Percentiles rank a stretch among this genome's conserved stretches.
phyloP scores from a whole-genome alignment of 2,329 filamentous ascomycete species.

The Monosporascus sp. region DNA sequence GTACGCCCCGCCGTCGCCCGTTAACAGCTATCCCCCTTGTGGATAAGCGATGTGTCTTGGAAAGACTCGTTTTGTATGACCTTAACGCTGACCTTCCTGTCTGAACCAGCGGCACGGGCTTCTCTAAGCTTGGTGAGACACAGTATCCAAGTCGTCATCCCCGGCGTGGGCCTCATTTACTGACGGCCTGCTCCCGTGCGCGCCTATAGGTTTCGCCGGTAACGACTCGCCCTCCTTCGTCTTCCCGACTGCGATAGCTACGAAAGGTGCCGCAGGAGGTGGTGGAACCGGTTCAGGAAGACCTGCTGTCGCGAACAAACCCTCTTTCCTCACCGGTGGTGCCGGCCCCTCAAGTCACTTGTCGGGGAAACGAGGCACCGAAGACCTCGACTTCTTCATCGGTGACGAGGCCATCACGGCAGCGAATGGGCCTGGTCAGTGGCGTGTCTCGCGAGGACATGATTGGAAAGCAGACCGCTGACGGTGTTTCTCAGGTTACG shows the following conservation, averaged over 20 bases:
- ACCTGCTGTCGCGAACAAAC: constrained; percentile 88
- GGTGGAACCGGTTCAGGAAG: constrained; percentile 79
- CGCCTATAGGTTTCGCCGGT: constrained; percentile 78
- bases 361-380: constrained; percentile 88
- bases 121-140: constrained; percentile 88
- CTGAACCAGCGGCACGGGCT: constrained; percentile 83
- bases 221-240: constrained; percentile 99
- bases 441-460: background rate
- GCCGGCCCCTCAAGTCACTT: constrained; percentile 78
- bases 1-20: constrained; percentile 39
- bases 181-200: constrained; percentile 18
- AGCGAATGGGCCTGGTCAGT: constrained; percentile 70
- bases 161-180: background rate
- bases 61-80: constrained; percentile 13
- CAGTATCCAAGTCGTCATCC: too few relatives aligned
- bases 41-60: background rate
- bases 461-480: constrained; percentile 7
- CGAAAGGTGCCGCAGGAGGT: constrained; percentile 69
- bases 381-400: constrained; percentile 98
- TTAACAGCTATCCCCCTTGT: background rate
- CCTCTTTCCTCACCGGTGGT: constrained; percentile 88
- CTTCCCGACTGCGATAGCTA: constrained; percentile 97
- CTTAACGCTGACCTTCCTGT: constrained; percentile 34
- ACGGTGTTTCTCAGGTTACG: constrained; percentile 61
- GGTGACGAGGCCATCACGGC: constrained; percentile 91